A percentile compares a stretch with the other conserved stretches of the same genome.
These are phyloP conservation scores for Solanum gracilifrons DNA, from an alignment of 257 asterid genomes.

Conservation along the genomic window DNA sequence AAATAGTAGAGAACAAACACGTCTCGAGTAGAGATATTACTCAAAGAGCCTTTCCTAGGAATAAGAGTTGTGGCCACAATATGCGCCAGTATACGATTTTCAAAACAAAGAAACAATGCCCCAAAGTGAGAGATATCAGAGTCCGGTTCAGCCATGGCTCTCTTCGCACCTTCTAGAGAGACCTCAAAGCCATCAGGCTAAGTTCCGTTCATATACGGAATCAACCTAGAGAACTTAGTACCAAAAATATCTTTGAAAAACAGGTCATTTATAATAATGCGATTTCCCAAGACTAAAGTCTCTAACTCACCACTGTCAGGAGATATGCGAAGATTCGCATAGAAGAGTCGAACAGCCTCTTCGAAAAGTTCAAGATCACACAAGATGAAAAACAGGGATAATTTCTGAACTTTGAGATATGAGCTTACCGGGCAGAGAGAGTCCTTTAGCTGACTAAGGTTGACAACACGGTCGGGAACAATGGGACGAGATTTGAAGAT, in stretches of 20 bases:
- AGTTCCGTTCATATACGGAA: neutral
- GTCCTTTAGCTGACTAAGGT: neutral
- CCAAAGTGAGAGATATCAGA: neutral
- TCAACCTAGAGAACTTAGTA: no score
- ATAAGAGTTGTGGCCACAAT: neutral
- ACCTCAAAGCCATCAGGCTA: no score
- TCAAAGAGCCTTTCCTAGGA: neutral
- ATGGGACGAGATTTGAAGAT: neutral
- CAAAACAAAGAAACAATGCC: neutral
- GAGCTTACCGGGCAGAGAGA: neutral
- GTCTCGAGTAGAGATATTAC: neutral
- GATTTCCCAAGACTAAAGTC: no score
- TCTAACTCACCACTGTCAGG: no score
- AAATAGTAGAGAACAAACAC: neutral
- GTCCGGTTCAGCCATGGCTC: neutral
- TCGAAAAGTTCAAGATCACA: no score
- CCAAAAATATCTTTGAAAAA: no score
- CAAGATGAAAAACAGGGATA: neutral
- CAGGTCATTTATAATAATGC: no score
- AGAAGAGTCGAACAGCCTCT: no score
- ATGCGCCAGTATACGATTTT: no score
- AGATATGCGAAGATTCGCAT: no score
- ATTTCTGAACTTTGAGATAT: neutral
- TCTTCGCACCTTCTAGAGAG: neutral
- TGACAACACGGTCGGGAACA: rapidly evolving